These are phyloP conservation scores for Ottelia alismoides DNA, from an alignment of 106 monocot genomes.

Conservation along the genomic window DNA sequence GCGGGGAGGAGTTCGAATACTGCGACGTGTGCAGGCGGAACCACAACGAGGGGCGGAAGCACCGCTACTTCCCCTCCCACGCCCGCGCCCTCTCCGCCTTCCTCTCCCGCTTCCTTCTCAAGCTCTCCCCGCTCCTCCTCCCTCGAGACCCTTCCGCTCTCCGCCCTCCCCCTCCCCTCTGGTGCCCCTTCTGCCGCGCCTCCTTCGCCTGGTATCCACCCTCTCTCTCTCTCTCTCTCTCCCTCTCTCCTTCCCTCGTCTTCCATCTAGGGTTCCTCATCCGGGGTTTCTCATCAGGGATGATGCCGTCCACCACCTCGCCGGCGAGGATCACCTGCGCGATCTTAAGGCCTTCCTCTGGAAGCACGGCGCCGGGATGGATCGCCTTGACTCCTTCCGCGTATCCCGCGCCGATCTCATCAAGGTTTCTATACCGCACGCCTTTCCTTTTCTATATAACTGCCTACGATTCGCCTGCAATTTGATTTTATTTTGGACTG, in stretches of 20 bases:
- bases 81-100: constrained; percentile 30
- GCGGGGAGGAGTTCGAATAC: no score
- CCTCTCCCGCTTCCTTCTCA: constrained; percentile 52
- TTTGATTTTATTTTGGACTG: no score
- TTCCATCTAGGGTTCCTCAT: neutral
- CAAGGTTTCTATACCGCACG: no score
- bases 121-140: constrained; percentile 41
- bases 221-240: neutral
- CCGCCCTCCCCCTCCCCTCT: constrained; percentile 33
- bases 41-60: constrained; percentile 84
- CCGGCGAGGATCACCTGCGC: constrained; percentile 47
- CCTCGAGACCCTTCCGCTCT: constrained; percentile 32
- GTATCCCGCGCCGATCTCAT: constrained; percentile 46
- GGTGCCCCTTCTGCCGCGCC: constrained; percentile 77
- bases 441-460: neutral
- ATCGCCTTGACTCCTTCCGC: constrained; percentile 41
- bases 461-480: neutral
- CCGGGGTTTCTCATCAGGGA: constrained; percentile 25
- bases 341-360: constrained; percentile 60
- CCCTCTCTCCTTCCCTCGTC: neutral
- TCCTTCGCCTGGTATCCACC: constrained; percentile 38
- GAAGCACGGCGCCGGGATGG: constrained; percentile 64
- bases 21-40: constrained; percentile 80
- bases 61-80: constrained; percentile 59
- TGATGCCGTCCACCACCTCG: constrained; percentile 57